These are phyloP conservation scores for Colletotrichum sublineola DNA, from an alignment of 2,329 filamentous ascomycete species.

Conservation along the genomic window DNA sequence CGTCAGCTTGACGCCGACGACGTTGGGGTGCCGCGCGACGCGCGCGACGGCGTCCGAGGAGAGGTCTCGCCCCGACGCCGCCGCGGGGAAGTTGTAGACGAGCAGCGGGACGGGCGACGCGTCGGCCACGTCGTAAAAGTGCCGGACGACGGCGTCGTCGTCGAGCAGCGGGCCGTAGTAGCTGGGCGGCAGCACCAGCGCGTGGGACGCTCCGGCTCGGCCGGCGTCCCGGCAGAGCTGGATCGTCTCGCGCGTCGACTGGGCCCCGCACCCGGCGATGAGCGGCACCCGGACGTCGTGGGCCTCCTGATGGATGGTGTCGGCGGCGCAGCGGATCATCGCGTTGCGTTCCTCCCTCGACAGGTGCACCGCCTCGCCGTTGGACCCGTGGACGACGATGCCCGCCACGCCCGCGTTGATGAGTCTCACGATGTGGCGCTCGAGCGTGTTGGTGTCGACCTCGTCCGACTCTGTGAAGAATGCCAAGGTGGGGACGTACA, in stretches of 20 bases:
- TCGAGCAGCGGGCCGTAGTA: conserved; percentile 76
- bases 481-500: conserved; percentile 55
- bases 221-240: conserved; percentile 75
- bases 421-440: conserved; percentile 52
- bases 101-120: conserved; percentile 70
- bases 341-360: conserved; percentile 76
- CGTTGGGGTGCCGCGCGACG: conserved; percentile 67
- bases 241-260: conserved; percentile 77
- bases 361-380: conserved; percentile 80
- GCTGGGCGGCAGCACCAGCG: conserved; percentile 75
- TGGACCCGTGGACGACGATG: conserved; percentile 78
- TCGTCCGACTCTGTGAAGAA: conserved; percentile 55
- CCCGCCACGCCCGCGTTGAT: conserved; percentile 73
- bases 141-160: conserved; percentile 67
- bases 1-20: conserved; percentile 74
- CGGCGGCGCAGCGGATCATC: conserved; percentile 77
- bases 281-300: conserved; percentile 75
- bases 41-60: conserved; percentile 68
- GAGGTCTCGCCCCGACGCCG: conserved; percentile 69
- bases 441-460: conserved; percentile 50
- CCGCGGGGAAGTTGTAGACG: conserved; percentile 75
- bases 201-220: conserved; percentile 74
- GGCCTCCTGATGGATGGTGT: conserved; percentile 72
- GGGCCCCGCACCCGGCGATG: conserved; percentile 77
- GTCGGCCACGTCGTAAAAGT: conserved; percentile 73